Evolutionary conservation across 2,329 filamentous ascomycete species (phyloP), one percentile per base, ranked within the genome.

Genomic region (Fusarium paranaense): DNA sequence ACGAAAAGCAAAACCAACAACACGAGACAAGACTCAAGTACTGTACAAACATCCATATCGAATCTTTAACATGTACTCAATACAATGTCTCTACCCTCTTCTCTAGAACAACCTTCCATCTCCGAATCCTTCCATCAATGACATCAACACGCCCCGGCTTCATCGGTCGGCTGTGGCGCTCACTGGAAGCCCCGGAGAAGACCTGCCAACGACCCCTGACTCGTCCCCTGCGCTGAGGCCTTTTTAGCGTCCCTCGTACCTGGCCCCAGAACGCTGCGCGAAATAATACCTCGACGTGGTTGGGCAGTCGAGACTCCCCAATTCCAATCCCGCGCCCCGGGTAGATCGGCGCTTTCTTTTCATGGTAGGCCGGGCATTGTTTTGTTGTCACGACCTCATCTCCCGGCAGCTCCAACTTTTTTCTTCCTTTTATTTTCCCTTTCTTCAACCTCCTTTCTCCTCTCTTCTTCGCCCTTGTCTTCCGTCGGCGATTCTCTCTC

Each of bases 261-360:
- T 52, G 47, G 47, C 47, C 47, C 47, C 27, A 32, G 47, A 52
- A 18, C 11, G 35, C 59, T 69, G 68, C 67, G 73, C 73, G 64
- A 73, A 72, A 66, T 67, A 66, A 66, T 74, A 74, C 68, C 63
- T 70, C 64, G 69, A 42, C 64, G 67, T 74, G 74, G 71, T 75
- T 77, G 76, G 76, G 42, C 50, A n/a, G 47, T 58, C 33, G n/a
- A 37, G 33, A 14, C 20, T 33, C 54, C 42, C 42, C 22, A 38
- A 40, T 70, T 59, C 62, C 62, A 73, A 66, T 75, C 72, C 75
- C 62, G 58, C 47, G 47, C 25, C 58, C 73, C 70, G 73, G 71
- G 66, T 67, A 65, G 72, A 74, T 69, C 72, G 69, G 63, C 42
- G 42, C 38, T 40, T 16, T 25, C 22, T 45, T 47, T 47, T 16